Percentiles rank a stretch among this genome's conserved stretches.
phyloP scores from a whole-genome alignment of 331 rosid genomes.

The Spiraea crenata region DNA sequence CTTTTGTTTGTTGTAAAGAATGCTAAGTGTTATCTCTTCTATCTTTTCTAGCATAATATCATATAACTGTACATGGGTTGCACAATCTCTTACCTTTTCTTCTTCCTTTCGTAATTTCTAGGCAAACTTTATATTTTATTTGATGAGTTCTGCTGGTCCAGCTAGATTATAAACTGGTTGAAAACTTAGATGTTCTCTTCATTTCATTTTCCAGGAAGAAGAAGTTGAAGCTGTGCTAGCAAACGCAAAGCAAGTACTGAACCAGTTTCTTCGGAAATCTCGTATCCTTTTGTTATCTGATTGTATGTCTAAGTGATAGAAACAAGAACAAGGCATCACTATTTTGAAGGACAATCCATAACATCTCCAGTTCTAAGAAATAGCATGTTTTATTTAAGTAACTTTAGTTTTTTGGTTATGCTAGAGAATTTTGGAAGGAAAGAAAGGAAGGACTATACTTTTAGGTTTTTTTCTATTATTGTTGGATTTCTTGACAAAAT shows the following conservation, averaged over 20 bases:
- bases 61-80: too few species aligned
- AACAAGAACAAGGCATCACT: constrained; percentile 5
- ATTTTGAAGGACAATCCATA: constrained; percentile 9
- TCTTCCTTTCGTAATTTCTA: too few species aligned
- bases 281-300: constrained; percentile 50
- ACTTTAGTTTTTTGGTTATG: background rate
- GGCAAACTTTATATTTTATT: background rate
- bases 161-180: constrained; percentile 12
- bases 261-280: constrained; percentile 78
- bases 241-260: constrained; percentile 70
- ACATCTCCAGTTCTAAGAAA: background rate
- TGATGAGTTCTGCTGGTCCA: constrained; percentile 6
- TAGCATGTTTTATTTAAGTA: background rate
- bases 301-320: background rate
- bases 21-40: background rate
- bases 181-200: constrained; percentile 18
- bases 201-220: constrained; percentile 50
- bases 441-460: constrained; percentile 3
- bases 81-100: too few species aligned
- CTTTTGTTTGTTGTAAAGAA: constrained; percentile 3
- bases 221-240: constrained; percentile 86
- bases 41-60: background rate
- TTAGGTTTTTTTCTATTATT: background rate
- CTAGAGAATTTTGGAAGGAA: constrained; percentile 6
- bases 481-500: constrained; percentile 55